phyloP scores from a whole-genome alignment of 2,329 filamentous ascomycete species.

The Stachybotrys echinatus region DNA sequence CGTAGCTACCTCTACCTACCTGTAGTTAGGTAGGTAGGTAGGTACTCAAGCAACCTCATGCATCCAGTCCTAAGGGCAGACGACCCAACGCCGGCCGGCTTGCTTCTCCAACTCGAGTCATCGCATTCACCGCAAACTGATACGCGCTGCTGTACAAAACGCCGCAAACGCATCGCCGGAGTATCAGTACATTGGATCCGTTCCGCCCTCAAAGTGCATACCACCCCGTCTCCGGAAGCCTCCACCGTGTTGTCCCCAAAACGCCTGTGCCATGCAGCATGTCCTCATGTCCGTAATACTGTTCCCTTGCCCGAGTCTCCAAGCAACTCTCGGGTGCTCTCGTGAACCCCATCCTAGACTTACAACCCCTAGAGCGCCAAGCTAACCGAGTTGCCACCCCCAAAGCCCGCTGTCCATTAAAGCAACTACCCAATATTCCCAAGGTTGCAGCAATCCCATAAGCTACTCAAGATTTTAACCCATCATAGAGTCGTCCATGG shows the following conservation, averaged over 20 bases:
- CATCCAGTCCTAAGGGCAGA: too few relatives aligned
- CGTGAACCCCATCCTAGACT: background rate
- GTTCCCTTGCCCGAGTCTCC: background rate
- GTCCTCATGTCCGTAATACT: conserved; percentile 11
- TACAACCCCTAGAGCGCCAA: background rate
- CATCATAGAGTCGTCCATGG: conserved; percentile 63
- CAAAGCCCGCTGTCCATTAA: background rate
- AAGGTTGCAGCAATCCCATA: background rate
- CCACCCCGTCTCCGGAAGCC: background rate
- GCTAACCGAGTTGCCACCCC: conserved; percentile 14
- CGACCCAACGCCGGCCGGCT: too few relatives aligned
- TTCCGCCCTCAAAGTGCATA: background rate
- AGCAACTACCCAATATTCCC: background rate
- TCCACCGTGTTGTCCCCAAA: conserved; percentile 5
- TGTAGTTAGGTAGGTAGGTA: too few relatives aligned
- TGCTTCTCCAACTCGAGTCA: background rate
- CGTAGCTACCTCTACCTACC: too few relatives aligned
- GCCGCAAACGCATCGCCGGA: background rate
- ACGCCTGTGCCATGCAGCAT: conserved; percentile 31
- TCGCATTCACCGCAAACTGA: too few relatives aligned
- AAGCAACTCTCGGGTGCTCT: background rate
- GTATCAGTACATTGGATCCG: background rate
- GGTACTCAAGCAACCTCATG: too few relatives aligned
- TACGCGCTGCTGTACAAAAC: background rate
- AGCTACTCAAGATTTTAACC: conserved; percentile 33